Evolutionary conservation across 306 rosid genomes (phyloP).

Genomic region (Quercus agrifolia): DNA sequence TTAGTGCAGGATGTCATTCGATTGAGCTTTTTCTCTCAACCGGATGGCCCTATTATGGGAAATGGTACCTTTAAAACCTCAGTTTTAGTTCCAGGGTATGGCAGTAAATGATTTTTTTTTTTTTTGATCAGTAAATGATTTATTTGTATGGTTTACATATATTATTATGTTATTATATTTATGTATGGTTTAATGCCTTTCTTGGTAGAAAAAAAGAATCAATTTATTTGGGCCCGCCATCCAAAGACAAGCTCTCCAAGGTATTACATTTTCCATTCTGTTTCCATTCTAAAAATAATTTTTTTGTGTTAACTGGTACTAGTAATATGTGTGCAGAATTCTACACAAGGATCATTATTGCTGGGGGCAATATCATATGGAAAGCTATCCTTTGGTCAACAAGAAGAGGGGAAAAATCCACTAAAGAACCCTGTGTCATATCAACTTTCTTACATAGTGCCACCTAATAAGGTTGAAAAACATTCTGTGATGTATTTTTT

Average conservation of each 20-base stretch:
- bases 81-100: constrained; percentile 81
- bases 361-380: constrained; percentile 88
- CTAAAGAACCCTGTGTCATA: constrained; percentile 64
- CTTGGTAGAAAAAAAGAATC: constrained; percentile 75
- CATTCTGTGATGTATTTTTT: constrained; percentile 17
- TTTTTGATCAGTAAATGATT: constrained; percentile 22
- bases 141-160: constrained; percentile 13
- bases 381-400: constrained; percentile 45
- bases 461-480: constrained; percentile 77
- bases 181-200: constrained; percentile 7
- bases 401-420: constrained; percentile 52
- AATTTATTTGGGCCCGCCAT: constrained; percentile 81
- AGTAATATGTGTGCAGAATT: constrained; percentile 48
- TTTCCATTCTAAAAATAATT: constrained; percentile 8
- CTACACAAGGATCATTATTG: constrained; percentile 77
- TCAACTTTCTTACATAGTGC: constrained; percentile 69
- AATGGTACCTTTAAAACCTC: constrained; percentile 75
- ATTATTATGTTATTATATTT: constrained; percentile 20
- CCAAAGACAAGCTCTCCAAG: constrained; percentile 89
- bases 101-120: constrained; percentile 22
- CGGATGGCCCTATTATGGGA: constrained; percentile 89
- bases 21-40: constrained; percentile 85
- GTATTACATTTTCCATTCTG: constrained; percentile 28
- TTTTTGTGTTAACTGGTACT: constrained; percentile 3
- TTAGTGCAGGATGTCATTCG: constrained; percentile 62